phyloP scores from a whole-genome alignment of 2,329 filamentous ascomycete species.

The Aspergillus fijiensis region DNA sequence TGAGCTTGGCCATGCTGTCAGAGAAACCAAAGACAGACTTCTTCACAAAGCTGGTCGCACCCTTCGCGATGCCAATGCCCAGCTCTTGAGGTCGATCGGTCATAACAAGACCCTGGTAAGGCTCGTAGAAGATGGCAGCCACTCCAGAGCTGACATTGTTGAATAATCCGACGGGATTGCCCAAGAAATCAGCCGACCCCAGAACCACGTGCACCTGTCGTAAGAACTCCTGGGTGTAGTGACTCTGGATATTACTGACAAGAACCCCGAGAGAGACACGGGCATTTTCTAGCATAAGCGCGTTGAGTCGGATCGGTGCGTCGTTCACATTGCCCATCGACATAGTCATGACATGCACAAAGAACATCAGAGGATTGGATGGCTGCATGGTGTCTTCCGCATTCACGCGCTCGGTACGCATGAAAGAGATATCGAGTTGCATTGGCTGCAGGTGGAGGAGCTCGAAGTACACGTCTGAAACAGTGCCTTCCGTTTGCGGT shows the following conservation, averaged over 20 bases:
- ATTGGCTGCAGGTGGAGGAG: slow-evolving; percentile 95
- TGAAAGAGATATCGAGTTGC: slow-evolving; percentile 95
- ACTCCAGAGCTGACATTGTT: slow-evolving; percentile 98
- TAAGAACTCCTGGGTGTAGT: slow-evolving; percentile 95
- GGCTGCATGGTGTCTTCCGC: slow-evolving; percentile 91
- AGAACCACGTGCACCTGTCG: slow-evolving; percentile 97
- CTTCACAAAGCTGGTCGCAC: slow-evolving; percentile 95
- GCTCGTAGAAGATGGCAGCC: slow-evolving; percentile 98
- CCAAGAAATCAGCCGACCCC: slow-evolving; percentile 94
- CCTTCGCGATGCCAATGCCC: slow-evolving; percentile 91
- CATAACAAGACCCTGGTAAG: slow-evolving; percentile 95
- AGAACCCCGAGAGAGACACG: slow-evolving; percentile 83
- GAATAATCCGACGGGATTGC: slow-evolving; percentile 95
- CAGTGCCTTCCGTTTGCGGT: slow-evolving; percentile 76
- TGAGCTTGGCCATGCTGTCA: slow-evolving; percentile 97
- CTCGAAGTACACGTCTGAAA: slow-evolving; percentile 97
- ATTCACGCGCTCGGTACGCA: slow-evolving; percentile 93
- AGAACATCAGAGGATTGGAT: slow-evolving; percentile 95
- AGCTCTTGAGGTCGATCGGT: slow-evolving; percentile 94
- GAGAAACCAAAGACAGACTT: slow-evolving; percentile 97
- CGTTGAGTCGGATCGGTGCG: slow-evolving; percentile 89
- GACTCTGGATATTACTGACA: slow-evolving; percentile 81
- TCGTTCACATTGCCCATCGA: slow-evolving; percentile 99
- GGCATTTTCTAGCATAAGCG: slow-evolving; percentile 91
- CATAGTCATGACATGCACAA: slow-evolving; percentile 98